phyloP scores from a whole-genome alignment of 75 land plant species.

The Pinus tabuliformis region DNA sequence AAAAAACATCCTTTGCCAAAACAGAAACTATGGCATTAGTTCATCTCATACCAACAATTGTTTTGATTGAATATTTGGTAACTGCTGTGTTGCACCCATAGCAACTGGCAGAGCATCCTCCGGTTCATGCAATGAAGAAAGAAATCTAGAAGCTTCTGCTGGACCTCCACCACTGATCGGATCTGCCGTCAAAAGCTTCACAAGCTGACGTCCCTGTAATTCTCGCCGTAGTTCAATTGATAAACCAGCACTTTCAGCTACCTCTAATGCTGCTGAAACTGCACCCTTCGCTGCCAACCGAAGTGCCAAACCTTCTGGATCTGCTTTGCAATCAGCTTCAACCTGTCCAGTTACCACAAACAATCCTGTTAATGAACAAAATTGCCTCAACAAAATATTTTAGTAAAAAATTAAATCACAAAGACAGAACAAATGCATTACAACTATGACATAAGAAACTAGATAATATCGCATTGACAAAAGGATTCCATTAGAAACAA shows the following conservation, averaged over 20 bases:
- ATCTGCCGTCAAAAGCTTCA: conserved; percentile 88
- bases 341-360: conserved; percentile 48
- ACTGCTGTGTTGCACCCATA: conserved; percentile 95
- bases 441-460: too few species aligned
- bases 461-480: too few species aligned
- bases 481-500: too few species aligned
- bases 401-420: too few species aligned
- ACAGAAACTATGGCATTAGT: neutral
- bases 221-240: conserved; percentile 87
- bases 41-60: conserved; percentile 77
- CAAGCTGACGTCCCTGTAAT: conserved; percentile 95
- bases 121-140: conserved; percentile 77
- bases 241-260: conserved; percentile 89
- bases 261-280: conserved; percentile 97
- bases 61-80: conserved; percentile 90
- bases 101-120: conserved; percentile 98
- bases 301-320: conserved; percentile 97
- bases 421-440: too few species aligned
- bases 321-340: conserved; percentile 84
- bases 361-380: neutral
- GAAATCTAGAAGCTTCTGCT: conserved; percentile 94
- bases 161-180: conserved; percentile 99
- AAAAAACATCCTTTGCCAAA: neutral
- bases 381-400: too few species aligned
- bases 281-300: conserved; percentile 92